Percentiles rank a stretch among this genome's conserved stretches.
Evolutionary conservation across 1,284 basidiomycete genomes (phyloP).

Genomic region (Puccinia brachypodii): DNA sequence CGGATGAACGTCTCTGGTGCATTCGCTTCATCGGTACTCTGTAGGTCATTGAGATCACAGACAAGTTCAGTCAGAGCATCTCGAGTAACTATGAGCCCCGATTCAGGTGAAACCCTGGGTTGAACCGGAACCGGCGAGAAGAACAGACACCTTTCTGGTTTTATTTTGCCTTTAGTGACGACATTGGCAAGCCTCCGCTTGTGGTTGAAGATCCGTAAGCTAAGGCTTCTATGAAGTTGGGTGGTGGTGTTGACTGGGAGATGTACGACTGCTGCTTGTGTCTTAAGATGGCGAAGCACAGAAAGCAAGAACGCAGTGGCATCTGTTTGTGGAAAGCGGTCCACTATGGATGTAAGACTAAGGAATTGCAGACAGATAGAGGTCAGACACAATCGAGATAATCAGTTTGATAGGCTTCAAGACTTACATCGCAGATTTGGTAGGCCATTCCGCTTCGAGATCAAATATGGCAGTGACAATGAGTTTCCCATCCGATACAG

Average conservation of each 20-base stretch:
- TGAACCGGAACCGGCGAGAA: background rate
- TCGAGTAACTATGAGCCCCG: background rate
- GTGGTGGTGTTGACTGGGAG: background rate
- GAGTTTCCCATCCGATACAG: background rate
- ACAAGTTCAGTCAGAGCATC: background rate
- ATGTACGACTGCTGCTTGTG: background rate
- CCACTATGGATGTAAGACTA: background rate
- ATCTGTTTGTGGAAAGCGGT: background rate
- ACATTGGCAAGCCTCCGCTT: background rate
- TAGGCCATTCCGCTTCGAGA: background rate
- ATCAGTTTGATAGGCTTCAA: background rate
- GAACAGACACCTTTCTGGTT: background rate
- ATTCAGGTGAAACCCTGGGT: background rate
- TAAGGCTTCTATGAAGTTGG: background rate
- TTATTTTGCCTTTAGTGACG: background rate
- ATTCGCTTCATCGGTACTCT: background rate
- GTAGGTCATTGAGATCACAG: background rate
- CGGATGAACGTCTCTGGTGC: background rate
- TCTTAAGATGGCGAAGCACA: background rate
- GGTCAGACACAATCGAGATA: background rate
- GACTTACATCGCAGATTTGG: background rate
- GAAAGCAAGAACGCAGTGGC: background rate
- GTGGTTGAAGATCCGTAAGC: background rate
- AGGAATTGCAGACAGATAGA: background rate
- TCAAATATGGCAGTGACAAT: background rate